Evolutionary conservation across 495 filamentous ascomycete species (phyloP).

Genomic region (Immersiella caudata): DNA sequence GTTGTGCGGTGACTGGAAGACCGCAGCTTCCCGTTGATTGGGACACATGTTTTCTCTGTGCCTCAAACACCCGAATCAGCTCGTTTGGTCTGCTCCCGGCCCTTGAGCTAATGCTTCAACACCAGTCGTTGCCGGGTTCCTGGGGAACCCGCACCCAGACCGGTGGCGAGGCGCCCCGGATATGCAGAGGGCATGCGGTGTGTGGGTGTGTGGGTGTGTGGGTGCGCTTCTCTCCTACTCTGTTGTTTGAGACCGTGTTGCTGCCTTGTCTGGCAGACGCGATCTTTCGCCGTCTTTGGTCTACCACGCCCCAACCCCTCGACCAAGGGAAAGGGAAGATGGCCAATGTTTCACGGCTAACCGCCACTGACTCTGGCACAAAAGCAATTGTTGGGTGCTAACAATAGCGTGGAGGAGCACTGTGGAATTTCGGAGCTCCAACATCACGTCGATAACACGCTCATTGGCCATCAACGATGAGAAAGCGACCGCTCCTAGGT

Average conservation of each 20-base stretch:
- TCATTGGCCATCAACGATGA: not conserved
- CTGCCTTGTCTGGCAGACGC: slow-evolving; percentile 23
- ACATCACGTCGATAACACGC: not conserved
- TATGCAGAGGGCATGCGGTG: not conserved
- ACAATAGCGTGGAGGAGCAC: slow-evolving; percentile 22
- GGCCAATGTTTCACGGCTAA: slow-evolving; percentile 34
- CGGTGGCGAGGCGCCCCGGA: slow-evolving; percentile 12
- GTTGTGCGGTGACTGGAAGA: slow-evolving; percentile 5
- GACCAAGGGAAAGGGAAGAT: slow-evolving; percentile 27
- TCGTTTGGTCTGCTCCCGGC: slow-evolving; percentile 20
- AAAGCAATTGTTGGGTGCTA: slow-evolving; percentile 21
- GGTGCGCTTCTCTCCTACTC: slow-evolving; percentile 21
- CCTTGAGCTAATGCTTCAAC: slow-evolving; percentile 20
- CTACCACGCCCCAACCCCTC: slow-evolving; percentile 15
- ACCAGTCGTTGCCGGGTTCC: slow-evolving; percentile 7
- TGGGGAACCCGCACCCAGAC: slow-evolving; percentile 9
- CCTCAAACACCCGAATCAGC: slow-evolving; percentile 26
- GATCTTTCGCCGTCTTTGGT: slow-evolving; percentile 15
- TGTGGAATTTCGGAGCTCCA: not conserved
- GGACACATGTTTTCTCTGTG: slow-evolving; percentile 20
- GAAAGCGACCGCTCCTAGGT: not conserved
- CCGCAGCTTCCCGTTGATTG: not conserved
- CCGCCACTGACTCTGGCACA: slow-evolving; percentile 26
- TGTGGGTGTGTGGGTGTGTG: slow-evolving; percentile 9
- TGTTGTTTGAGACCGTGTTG: slow-evolving; percentile 35